phyloP scores from a whole-genome alignment of 208 protist genomes.

The Acanthamoeba castellanii region DNA sequence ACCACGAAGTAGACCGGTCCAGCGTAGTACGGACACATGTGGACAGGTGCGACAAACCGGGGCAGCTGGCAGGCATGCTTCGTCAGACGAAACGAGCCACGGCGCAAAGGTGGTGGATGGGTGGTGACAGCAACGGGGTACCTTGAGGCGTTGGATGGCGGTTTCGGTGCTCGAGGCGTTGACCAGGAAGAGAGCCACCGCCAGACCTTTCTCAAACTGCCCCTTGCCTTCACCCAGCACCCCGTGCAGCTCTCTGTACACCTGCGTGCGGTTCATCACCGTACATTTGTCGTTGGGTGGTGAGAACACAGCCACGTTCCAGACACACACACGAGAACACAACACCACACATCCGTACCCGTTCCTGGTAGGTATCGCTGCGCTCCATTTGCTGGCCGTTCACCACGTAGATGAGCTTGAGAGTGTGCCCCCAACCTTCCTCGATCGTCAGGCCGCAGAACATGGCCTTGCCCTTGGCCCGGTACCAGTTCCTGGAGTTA shows the following conservation, averaged over 20 bases:
- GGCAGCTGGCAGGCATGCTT: no score
- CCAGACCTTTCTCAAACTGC: neutral
- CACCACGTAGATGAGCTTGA: neutral
- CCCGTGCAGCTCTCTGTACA: neutral
- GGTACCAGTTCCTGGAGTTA: neutral
- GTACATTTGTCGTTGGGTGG: neutral
- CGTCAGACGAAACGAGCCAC: neutral
- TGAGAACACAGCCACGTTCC: neutral
- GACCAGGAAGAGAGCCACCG: neutral
- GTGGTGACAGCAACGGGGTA: neutral
- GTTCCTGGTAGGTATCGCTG: neutral
- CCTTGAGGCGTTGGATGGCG: neutral
- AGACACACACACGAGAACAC: neutral
- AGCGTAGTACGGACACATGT: slow-evolving; percentile 5
- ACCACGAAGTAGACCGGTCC: neutral
- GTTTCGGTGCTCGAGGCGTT: neutral
- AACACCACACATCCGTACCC: neutral
- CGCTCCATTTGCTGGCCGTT: neutral
- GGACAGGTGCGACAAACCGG: no score
- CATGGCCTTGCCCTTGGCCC: neutral
- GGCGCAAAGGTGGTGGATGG: no score
- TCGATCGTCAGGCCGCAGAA: neutral
- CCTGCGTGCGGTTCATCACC: neutral
- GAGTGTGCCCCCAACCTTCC: neutral
- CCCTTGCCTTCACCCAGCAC: slow-evolving; percentile 12